Evolutionary conservation across 768 basidiomycete genomes (phyloP).

Genomic region (Psilocybe sp.): DNA sequence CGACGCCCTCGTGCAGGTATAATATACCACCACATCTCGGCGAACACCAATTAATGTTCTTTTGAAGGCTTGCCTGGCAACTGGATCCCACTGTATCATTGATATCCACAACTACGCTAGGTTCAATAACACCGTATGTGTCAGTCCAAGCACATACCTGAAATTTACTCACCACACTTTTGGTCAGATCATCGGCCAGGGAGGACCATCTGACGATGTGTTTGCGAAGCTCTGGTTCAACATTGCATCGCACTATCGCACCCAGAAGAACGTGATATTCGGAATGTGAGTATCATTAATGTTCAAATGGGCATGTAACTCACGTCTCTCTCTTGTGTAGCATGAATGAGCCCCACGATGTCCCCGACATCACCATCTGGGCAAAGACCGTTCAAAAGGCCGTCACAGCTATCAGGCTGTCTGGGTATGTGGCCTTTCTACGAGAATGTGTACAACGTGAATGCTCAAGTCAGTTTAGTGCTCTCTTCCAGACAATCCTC

Average conservation of each 20-base stretch:
- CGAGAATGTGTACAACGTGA: background rate
- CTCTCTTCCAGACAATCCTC: slow-evolving; percentile 52
- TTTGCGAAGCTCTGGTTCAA: slow-evolving; percentile 53
- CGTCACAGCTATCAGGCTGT: slow-evolving; percentile 58
- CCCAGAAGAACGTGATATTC: slow-evolving; percentile 40
- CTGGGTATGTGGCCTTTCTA: slow-evolving; percentile 32
- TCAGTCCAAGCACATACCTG: background rate
- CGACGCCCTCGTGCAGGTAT: slow-evolving; percentile 47
- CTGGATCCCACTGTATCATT: slow-evolving; percentile 52
- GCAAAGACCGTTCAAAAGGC: slow-evolving; percentile 54
- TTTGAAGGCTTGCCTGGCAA: slow-evolving; percentile 34
- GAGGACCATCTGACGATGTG: slow-evolving; percentile 51
- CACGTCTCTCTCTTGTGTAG: slow-evolving; percentile 17
- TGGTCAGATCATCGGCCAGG: slow-evolving; percentile 57
- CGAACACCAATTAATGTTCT: background rate
- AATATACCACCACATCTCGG: background rate
- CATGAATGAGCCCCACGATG: slow-evolving; percentile 67
- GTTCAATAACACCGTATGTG: slow-evolving; percentile 35
- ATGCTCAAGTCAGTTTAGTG: slow-evolving; percentile 25
- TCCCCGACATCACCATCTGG: slow-evolving; percentile 47
- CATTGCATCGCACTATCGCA: slow-evolving; percentile 48
- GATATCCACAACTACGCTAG: slow-evolving; percentile 64
- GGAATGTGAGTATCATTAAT: slow-evolving; percentile 36
- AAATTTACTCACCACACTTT: background rate
- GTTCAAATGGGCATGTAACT: background rate